Conservation (phyloP, 352 stramenopile species). For the Phytopythium oedochilum region DNA sequence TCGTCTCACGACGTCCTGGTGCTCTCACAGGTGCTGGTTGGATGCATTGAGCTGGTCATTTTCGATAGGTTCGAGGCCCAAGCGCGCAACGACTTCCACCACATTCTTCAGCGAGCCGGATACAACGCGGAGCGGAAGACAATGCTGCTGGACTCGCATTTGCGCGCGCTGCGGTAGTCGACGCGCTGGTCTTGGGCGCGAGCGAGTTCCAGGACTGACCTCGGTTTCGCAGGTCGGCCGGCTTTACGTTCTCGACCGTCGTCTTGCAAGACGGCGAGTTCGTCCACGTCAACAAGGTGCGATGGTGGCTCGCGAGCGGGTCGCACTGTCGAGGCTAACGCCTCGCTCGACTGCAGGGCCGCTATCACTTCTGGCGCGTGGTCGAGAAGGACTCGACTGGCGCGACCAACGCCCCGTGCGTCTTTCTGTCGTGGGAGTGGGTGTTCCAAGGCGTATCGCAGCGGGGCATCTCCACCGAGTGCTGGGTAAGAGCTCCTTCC, state of each 20-base stretch:
- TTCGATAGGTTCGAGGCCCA: conserved; percentile 74
- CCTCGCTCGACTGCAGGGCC: conserved; percentile 28
- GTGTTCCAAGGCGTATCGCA: conserved; percentile 82
- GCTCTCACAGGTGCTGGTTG: conserved; percentile 45
- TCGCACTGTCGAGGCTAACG: no score
- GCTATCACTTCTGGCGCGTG: conserved; percentile 81
- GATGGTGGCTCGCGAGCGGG: no score
- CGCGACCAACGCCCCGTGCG: conserved; percentile 45
- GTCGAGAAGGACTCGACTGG: conserved; percentile 39
- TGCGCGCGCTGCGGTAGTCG: conserved; percentile 47
- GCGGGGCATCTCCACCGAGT: conserved; percentile 74
- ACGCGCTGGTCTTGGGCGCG: background rate
- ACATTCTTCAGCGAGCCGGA: conserved; percentile 50
- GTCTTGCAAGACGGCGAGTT: conserved; percentile 74
- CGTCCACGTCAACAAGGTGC: conserved; percentile 80
- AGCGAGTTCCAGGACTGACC: background rate
- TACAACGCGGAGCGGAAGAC: conserved; percentile 59
- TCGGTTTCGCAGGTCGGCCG: conserved; percentile 34
- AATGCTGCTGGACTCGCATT: conserved; percentile 74
- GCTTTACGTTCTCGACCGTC: conserved; percentile 73
- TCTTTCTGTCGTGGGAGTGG: conserved; percentile 85
- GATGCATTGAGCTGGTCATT: conserved; percentile 80
- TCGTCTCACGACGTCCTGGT: background rate
- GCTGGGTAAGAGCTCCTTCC: conserved; percentile 41
- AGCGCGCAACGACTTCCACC: conserved; percentile 52